Evolutionary conservation across 2,329 filamentous ascomycete genomes (phyloP).

Genomic region (Aureobasidium sp.): DNA sequence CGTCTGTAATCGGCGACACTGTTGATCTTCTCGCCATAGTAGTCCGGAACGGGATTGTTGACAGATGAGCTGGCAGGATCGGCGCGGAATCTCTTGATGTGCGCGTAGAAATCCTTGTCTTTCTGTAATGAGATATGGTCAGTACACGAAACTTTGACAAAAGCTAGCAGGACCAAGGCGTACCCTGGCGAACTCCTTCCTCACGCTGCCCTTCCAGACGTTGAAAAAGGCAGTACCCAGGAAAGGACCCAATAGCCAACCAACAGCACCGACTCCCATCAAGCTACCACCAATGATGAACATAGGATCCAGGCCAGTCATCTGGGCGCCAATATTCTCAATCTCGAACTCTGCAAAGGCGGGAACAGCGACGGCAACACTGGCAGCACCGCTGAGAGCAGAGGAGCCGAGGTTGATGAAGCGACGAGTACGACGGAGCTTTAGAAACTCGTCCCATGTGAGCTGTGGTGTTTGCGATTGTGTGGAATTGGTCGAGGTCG

Average conservation of each 20-base stretch:
- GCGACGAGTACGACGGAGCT: constrained; percentile 76
- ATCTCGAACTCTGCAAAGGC: constrained; percentile 64
- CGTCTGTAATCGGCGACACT: constrained; percentile 85
- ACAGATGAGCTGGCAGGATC: constrained; percentile 85
- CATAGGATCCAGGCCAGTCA: constrained; percentile 80
- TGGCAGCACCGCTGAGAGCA: constrained; percentile 54
- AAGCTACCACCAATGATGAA: constrained; percentile 77
- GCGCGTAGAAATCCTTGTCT: constrained; percentile 86
- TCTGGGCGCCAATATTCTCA: constrained; percentile 56
- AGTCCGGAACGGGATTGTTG: constrained; percentile 90
- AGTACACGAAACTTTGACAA: background rate
- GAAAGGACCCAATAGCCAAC: constrained; percentile 82
- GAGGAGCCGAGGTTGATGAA: constrained; percentile 77
- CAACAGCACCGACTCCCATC: constrained; percentile 66
- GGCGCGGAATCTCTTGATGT: constrained; percentile 86
- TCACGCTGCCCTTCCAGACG: constrained; percentile 62
- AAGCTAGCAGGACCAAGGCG: constrained; percentile 24
- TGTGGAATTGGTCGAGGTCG: background rate
- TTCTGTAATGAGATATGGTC: constrained; percentile 47
- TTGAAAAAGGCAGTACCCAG: constrained; percentile 77
- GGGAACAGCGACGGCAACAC: constrained; percentile 56
- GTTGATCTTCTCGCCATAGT: constrained; percentile 97
- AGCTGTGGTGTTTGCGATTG: constrained; percentile 24
- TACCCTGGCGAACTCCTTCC: constrained; percentile 63
- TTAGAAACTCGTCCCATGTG: constrained; percentile 86